Evolutionary conservation across 73 alveolate species (phyloP).

Genomic region (Tetrahymena thermophila): DNA sequence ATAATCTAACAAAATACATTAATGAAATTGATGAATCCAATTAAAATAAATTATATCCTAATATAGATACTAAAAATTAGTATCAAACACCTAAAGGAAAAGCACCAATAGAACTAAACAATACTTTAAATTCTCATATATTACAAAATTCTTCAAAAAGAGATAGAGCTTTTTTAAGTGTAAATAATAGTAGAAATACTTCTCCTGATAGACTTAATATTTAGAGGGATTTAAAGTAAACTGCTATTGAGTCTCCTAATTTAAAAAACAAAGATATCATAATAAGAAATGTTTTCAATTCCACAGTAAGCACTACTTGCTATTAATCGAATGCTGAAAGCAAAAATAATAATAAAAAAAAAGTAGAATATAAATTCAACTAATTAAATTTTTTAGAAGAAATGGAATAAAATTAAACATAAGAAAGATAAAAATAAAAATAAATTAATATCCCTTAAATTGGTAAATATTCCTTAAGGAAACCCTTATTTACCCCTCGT

Average conservation of each 20-base stretch:
- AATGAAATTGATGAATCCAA: background rate
- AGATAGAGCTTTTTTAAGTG: background rate
- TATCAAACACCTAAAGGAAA: background rate
- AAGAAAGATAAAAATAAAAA: background rate
- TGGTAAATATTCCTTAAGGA: background rate
- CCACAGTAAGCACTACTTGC: background rate
- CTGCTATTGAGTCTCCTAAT: background rate
- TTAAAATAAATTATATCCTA: no score
- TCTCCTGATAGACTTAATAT: background rate
- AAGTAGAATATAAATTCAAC: background rate
- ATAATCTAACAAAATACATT: background rate
- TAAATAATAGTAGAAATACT: background rate
- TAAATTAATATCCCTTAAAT: background rate
- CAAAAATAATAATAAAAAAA: background rate
- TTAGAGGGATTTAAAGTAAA: background rate
- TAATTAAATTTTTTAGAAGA: background rate
- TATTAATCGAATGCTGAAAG: background rate
- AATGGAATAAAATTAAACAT: background rate
- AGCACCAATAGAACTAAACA: background rate
- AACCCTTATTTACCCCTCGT: background rate
- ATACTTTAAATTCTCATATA: background rate
- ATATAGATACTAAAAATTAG: background rate
- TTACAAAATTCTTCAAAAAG: background rate
- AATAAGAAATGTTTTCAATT: background rate
- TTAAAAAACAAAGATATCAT: background rate